A percentile compares a stretch with the other conserved stretches of the same genome.
phyloP scores from a whole-genome alignment of 2,329 filamentous ascomycete species.

The Byssothecium circinans region DNA sequence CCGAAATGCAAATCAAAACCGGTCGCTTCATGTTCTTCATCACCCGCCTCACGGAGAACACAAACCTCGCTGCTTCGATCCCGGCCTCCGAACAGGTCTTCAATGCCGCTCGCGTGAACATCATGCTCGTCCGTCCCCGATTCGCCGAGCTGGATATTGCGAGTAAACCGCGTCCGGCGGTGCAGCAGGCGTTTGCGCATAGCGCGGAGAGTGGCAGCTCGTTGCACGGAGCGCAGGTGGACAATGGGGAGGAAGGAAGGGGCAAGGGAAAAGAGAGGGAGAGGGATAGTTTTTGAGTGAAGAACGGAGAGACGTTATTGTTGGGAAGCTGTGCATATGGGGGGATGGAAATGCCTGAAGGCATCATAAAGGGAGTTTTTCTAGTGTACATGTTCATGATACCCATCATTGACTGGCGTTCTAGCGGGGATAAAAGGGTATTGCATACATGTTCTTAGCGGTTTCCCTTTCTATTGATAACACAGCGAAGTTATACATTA shows the following conservation, averaged over 20 bases:
- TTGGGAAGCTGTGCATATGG: too few relatives aligned
- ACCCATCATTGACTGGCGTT: not conserved
- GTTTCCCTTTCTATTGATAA: too few relatives aligned
- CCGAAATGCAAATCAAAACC: slow-evolving; percentile 78
- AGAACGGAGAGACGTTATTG: not conserved
- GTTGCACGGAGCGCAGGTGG: slow-evolving; percentile 4
- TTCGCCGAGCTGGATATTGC: slow-evolving; percentile 67
- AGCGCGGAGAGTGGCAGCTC: slow-evolving; percentile 28
- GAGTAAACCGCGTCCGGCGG: slow-evolving; percentile 38
- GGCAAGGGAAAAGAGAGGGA: slow-evolving; percentile 25
- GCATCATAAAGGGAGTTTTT: not conserved
- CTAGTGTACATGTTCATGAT: not conserved
- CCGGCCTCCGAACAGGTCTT: slow-evolving; percentile 89
- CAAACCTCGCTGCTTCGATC: slow-evolving; percentile 89
- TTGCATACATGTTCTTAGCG: too few relatives aligned
- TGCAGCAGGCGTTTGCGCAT: slow-evolving; percentile 42
- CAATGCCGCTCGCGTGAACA: slow-evolving; percentile 88
- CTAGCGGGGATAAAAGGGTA: too few relatives aligned
- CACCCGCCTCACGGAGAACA: slow-evolving; percentile 94
- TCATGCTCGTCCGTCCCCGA: slow-evolving; percentile 79
- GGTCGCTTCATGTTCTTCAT: slow-evolving; percentile 89
- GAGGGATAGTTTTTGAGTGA: not conserved
- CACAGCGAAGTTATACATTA: too few relatives aligned
- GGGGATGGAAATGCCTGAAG: too few relatives aligned
- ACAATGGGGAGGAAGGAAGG: not conserved